Percentiles rank a stretch among this genome's conserved stretches.
These are phyloP conservation scores for Fagopyrum homotropicum DNA, from an alignment of 148 eudicot genomes.

Conservation along the genomic window DNA sequence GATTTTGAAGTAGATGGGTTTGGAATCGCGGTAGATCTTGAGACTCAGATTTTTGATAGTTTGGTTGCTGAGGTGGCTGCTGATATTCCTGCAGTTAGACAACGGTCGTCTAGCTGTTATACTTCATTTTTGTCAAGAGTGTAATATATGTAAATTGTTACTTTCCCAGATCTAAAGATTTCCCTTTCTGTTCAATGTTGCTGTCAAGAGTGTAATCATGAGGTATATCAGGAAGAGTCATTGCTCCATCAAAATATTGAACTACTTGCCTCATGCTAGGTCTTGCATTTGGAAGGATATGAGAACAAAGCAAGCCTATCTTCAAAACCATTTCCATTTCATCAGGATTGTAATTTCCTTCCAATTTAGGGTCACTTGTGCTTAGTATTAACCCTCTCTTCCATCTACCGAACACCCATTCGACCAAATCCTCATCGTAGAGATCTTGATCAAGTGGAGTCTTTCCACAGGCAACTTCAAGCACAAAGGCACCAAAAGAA, in stretches of 20 bases:
- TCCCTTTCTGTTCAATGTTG: too few species aligned
- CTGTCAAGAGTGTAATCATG: not conserved
- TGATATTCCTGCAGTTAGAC: constrained; percentile 28
- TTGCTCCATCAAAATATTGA: constrained; percentile 18
- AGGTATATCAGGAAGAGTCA: not conserved
- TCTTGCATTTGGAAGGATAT: constrained; percentile 21
- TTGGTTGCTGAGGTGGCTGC: constrained; percentile 64
- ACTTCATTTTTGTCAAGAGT: not conserved
- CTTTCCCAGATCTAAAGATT: too few species aligned
- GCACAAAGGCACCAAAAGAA: not conserved
- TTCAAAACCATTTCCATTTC: constrained; percentile 29
- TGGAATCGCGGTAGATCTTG: constrained; percentile 64
- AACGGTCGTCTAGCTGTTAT: not conserved
- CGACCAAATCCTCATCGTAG: constrained; percentile 4
- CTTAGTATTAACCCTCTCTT: constrained; percentile 24
- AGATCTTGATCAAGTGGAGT: not conserved
- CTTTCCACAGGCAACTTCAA: constrained; percentile 13
- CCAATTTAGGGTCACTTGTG: constrained; percentile 22
- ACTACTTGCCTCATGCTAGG: constrained; percentile 33
- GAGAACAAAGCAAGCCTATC: constrained; percentile 29
- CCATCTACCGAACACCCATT: constrained; percentile 17
- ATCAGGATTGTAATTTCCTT: constrained; percentile 14
- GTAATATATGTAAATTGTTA: constrained; percentile 1
- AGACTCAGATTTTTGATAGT: constrained; percentile 46
- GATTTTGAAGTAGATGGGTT: constrained; percentile 66